A percentile compares a stretch with the other conserved stretches of the same genome.
Evolutionary conservation across 768 basidiomycete genomes (phyloP).

Genomic region (Amanita pseudoporphyria): DNA sequence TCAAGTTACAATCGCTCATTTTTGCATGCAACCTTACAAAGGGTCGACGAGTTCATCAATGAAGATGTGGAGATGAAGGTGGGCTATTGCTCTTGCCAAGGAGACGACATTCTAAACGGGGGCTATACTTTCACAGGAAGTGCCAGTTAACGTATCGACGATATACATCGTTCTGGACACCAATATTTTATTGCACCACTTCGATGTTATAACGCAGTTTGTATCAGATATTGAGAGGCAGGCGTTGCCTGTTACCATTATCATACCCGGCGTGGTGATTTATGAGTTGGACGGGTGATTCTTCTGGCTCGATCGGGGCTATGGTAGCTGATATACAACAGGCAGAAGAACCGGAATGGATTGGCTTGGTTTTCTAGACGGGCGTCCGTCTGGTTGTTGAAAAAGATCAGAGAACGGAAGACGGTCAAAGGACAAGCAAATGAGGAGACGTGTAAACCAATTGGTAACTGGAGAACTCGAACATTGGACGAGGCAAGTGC

Average conservation of each 20-base stretch:
- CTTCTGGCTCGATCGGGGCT: background rate
- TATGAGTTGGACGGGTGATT: slow-evolving; percentile 66
- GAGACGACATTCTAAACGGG: background rate
- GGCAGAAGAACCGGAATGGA: slow-evolving; percentile 37
- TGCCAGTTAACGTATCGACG: slow-evolving; percentile 29
- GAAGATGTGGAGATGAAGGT: slow-evolving; percentile 73
- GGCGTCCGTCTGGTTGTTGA: slow-evolving; percentile 60
- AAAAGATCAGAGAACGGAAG: slow-evolving; percentile 46
- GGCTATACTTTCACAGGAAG: slow-evolving; percentile 18
- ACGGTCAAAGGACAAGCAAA: slow-evolving; percentile 52
- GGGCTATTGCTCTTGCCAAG: slow-evolving; percentile 8
- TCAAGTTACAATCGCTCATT: background rate
- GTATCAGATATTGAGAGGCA: slow-evolving; percentile 48
- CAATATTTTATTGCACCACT: slow-evolving; percentile 63
- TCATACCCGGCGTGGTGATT: slow-evolving; percentile 70
- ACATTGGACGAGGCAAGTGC: slow-evolving; percentile 34
- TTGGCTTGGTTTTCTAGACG: slow-evolving; percentile 58
- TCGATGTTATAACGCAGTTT: slow-evolving; percentile 56
- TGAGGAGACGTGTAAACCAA: slow-evolving; percentile 51
- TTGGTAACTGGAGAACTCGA: slow-evolving; percentile 50
- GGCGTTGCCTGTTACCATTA: slow-evolving; percentile 41
- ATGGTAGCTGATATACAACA: slow-evolving; percentile 11
- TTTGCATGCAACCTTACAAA: slow-evolving; percentile 28
- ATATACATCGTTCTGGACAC: slow-evolving; percentile 65
- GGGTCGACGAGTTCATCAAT: slow-evolving; percentile 47